These are phyloP conservation scores for Tricholoma saponaceum DNA, from an alignment of 768 basidiomycete species.

Conservation along the genomic window DNA sequence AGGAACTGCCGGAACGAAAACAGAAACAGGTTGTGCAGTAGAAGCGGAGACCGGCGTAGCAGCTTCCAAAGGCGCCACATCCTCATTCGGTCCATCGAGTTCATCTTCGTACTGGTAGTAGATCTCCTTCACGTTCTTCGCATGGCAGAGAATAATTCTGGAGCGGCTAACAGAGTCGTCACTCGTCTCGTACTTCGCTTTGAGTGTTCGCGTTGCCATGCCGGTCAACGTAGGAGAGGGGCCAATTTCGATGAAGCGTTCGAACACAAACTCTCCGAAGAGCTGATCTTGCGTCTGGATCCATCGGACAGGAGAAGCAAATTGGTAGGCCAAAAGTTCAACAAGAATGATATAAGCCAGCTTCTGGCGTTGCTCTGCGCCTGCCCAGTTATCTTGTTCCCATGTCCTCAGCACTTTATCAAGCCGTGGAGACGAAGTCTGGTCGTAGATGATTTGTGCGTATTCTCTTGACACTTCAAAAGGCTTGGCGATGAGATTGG, in stretches of 20 bases:
- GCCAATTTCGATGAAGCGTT: constrained; percentile 93
- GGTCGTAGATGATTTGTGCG: constrained; percentile 92
- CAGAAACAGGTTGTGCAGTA: constrained; percentile 35
- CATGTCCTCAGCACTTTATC: constrained; percentile 93
- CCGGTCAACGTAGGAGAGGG: constrained; percentile 95
- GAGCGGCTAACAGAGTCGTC: constrained; percentile 82
- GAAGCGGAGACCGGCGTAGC: constrained; percentile 31
- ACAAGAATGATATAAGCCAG: constrained; percentile 96
- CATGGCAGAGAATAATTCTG: constrained; percentile 84
- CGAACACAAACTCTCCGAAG: constrained; percentile 82
- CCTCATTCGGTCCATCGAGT: constrained; percentile 38
- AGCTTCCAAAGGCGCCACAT: constrained; percentile 31
- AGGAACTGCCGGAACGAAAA: constrained; percentile 42
- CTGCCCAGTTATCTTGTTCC: constrained; percentile 89
- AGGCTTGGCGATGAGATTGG: constrained; percentile 89
- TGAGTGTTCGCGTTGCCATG: constrained; percentile 87
- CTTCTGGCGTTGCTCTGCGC: constrained; percentile 79
- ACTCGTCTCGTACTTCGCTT: constrained; percentile 87
- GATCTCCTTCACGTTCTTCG: constrained; percentile 95
- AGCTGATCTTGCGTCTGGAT: constrained; percentile 97
- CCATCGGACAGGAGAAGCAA: constrained; percentile 98
- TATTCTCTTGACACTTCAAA: constrained; percentile 84
- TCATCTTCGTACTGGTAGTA: constrained; percentile 98
- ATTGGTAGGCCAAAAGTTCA: constrained; percentile 96
- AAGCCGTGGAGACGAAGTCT: constrained; percentile 92